Conservation (phyloP, 306 rosid genomes). For the Prunus dulcis region DNA sequence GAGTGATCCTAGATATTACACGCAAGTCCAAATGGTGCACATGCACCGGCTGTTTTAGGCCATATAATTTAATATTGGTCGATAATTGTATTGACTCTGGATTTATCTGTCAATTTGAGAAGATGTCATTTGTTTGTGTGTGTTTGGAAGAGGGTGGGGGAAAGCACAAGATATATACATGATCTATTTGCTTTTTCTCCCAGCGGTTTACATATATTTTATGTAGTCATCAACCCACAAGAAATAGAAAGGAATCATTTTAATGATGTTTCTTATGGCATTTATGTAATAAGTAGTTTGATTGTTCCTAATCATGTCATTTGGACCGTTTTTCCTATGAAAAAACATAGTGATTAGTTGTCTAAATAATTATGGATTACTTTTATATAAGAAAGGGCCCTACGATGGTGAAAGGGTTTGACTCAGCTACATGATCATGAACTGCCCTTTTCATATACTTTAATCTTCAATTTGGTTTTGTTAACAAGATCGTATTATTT, state of each 20-base stretch:
- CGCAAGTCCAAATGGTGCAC: slow-evolving; percentile 40
- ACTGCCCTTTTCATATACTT: not conserved
- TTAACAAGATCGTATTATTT: not conserved
- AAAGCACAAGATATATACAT: not conserved
- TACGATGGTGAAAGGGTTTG: not conserved
- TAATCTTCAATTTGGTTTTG: not conserved
- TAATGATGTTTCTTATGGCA: not conserved
- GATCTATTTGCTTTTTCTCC: too few species aligned
- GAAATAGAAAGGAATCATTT: not conserved
- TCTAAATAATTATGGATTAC: not conserved
- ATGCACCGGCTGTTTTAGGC: slow-evolving; percentile 35
- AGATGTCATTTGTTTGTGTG: not conserved
- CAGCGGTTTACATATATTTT: not conserved
- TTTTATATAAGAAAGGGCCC: not conserved
- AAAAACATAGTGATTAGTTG: not conserved
- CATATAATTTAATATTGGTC: slow-evolving; percentile 2
- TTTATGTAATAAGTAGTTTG: not conserved
- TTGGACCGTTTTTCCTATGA: not conserved
- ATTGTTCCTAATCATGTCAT: not conserved
- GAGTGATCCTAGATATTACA: slow-evolving; percentile 24
- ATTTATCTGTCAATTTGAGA: not conserved
- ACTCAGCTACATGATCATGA: not conserved
- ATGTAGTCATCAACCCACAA: too few species aligned
- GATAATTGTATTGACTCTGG: not conserved
- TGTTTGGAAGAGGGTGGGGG: not conserved